Evolutionary conservation across 208 protist genomes (phyloP), one percentile per base, ranked within the genome.

Genomic region (Wallacemonas rigidus): DNA sequence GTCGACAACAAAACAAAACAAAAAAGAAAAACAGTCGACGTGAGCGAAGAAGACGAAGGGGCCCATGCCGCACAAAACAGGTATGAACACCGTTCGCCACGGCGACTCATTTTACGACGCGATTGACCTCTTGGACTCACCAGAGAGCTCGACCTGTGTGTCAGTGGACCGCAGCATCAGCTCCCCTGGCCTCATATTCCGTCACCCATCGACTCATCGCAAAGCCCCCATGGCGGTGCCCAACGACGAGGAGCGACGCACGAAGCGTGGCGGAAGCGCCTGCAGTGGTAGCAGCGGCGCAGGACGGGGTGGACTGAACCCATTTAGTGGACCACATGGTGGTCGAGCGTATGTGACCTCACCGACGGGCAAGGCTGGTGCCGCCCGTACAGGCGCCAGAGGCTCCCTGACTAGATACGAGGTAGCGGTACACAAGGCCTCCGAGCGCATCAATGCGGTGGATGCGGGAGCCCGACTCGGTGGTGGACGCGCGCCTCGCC

Each of bases 81-180:
- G 12, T 41, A 53, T 65, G n/a, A 44, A 51, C n/a, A 35, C 14
- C 17, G 43, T 65, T 45, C 60, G 60, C 40, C 60, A 41, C 17
- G 60, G 60, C 14, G 60, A 65, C 40, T 65, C 60, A 6, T 65
- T 65, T 17, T 65, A 65, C 43, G 60, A 65, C 3, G 41, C 38
- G 41, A 65, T 65, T 41, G 5, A 38, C n/a, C 4, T 65, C 8
- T 8, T 45, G 40, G 60, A 65, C 41, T 65, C 60, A 8, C 60
- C 60, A 26, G 60, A 50, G 12, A 65, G 40, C 40, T 65, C 60
- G 14, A 65, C 40, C 60, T 65, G 41, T 41, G 41, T n/a, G 5
- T 65, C 60, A 14, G 0, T 65, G 12, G 60, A 65, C 50, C 7
- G 41, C 6, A 65, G 60, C 60, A 51, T 48, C 60, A 65, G 60